Evolutionary conservation across 192 early-diverging fungal genomes (phyloP).

Genomic region (Mortierella alpina): DNA sequence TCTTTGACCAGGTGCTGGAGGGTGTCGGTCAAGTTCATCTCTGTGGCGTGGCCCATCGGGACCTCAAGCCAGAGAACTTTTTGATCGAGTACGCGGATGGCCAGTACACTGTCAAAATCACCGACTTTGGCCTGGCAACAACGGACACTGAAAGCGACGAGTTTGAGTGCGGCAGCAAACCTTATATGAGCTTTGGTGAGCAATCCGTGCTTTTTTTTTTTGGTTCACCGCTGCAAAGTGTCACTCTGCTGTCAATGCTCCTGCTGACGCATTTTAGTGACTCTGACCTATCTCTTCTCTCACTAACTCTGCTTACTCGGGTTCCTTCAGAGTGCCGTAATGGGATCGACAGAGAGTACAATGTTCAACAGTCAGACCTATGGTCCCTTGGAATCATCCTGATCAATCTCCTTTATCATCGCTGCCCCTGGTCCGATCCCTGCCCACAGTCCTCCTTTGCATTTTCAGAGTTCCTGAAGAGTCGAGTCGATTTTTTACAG

Average conservation of each 20-base stretch:
- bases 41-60: constrained; percentile 85
- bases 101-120: constrained; percentile 74
- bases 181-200: constrained; percentile 65
- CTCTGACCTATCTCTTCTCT: not conserved
- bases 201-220: constrained; percentile 1
- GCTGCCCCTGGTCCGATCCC: constrained; percentile 80
- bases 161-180: constrained; percentile 86
- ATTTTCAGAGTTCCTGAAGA: constrained; percentile 69
- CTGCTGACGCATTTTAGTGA: not conserved
- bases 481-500: constrained; percentile 70
- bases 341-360: constrained; percentile 57
- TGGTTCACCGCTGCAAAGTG: not conserved
- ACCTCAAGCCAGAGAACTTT: constrained; percentile 89
- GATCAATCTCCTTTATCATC: constrained; percentile 76
- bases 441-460: constrained; percentile 66
- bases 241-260: not conserved
- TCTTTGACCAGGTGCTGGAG: constrained; percentile 77
- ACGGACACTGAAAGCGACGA: constrained; percentile 82
- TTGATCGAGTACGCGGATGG: constrained; percentile 53
- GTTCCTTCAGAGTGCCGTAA: constrained; percentile 57
- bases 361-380: constrained; percentile 71
- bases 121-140: constrained; percentile 94
- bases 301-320: not conserved
- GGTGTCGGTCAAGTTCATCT: constrained; percentile 83
- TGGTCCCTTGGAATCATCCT: constrained; percentile 83